phyloP scores from a whole-genome alignment of 2,329 filamentous ascomycete genomes.

The Penicillium vulpinum region DNA sequence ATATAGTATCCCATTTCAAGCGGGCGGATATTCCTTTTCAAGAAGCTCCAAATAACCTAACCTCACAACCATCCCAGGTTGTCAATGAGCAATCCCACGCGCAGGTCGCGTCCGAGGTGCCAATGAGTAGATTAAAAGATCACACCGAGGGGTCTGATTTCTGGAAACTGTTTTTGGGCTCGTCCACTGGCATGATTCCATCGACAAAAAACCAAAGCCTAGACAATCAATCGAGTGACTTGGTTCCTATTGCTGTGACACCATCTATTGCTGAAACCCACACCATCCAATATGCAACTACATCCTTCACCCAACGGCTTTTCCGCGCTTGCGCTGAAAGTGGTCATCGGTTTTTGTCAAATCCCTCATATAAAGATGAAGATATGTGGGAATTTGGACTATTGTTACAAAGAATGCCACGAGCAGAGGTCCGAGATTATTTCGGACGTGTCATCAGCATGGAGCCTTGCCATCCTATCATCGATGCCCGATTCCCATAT shows the following conservation, averaged over 20 bases:
- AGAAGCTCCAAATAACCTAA: background rate
- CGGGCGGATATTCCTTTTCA: background rate
- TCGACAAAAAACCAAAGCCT: background rate
- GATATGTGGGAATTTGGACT: slow-evolving; percentile 15
- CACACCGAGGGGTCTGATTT: background rate
- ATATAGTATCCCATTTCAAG: slow-evolving; percentile 7
- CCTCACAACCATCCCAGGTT: background rate
- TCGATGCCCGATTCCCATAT: slow-evolving; percentile 15
- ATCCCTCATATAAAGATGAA: slow-evolving; percentile 3
- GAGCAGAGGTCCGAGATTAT: slow-evolving; percentile 15
- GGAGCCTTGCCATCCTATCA: slow-evolving; percentile 15
- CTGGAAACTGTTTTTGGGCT: slow-evolving; percentile 2
- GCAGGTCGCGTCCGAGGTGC: background rate
- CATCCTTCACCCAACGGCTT: slow-evolving; percentile 15
- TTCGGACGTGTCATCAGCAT: slow-evolving; percentile 17
- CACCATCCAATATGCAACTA: slow-evolving; percentile 13
- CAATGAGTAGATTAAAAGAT: background rate
- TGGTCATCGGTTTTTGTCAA: slow-evolving; percentile 11
- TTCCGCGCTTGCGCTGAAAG: slow-evolving; percentile 13
- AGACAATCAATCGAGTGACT: background rate
- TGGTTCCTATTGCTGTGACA: background rate
- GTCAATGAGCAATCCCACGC: background rate
- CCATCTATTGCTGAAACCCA: background rate
- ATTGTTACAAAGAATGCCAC: slow-evolving; percentile 9
- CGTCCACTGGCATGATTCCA: background rate